Percentiles rank a stretch among this genome's conserved stretches.
These are phyloP conservation scores for Ormosia emarginata DNA, from an alignment of 306 rosid species.

Conservation along the genomic window DNA sequence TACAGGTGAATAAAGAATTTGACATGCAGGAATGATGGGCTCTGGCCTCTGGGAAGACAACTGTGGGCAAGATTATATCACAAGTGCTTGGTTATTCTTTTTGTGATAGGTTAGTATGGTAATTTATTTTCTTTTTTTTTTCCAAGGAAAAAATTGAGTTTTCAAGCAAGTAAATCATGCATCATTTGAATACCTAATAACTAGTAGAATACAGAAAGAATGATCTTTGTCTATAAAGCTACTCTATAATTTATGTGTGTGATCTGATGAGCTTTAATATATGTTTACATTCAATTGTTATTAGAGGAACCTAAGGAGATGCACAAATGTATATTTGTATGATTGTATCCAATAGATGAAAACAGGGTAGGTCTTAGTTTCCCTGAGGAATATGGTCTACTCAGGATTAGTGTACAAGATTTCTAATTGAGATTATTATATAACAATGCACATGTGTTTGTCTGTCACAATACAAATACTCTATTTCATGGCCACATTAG, in stretches of 20 bases:
- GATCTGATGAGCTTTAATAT: constrained; percentile 9
- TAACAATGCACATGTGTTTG: not conserved
- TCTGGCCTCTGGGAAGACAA: constrained; percentile 99
- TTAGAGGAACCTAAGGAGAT: not conserved
- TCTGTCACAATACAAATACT: not conserved
- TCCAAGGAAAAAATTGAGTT: not conserved
- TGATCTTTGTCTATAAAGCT: not conserved
- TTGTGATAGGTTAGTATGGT: constrained; percentile 66
- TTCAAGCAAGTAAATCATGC: not conserved
- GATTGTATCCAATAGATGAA: constrained; percentile 9
- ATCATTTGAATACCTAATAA: not conserved
- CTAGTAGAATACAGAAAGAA: constrained; percentile 2
- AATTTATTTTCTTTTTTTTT: constrained; percentile 10
- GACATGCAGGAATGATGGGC: constrained; percentile 96
- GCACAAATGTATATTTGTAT: not conserved
- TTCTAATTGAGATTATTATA: constrained; percentile 15
- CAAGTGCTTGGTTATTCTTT: constrained; percentile 76
- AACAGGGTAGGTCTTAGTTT: not conserved
- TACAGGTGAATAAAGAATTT: too few species aligned
- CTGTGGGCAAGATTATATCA: constrained; percentile 85
- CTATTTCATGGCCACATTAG: not conserved
- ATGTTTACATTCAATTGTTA: constrained; percentile 1
- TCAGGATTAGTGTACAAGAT: not conserved
- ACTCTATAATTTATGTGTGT: not conserved
- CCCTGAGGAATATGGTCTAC: constrained; percentile 10